Conservation (phyloP, 306 rosid genomes). For the Acacia acuminata region DNA sequence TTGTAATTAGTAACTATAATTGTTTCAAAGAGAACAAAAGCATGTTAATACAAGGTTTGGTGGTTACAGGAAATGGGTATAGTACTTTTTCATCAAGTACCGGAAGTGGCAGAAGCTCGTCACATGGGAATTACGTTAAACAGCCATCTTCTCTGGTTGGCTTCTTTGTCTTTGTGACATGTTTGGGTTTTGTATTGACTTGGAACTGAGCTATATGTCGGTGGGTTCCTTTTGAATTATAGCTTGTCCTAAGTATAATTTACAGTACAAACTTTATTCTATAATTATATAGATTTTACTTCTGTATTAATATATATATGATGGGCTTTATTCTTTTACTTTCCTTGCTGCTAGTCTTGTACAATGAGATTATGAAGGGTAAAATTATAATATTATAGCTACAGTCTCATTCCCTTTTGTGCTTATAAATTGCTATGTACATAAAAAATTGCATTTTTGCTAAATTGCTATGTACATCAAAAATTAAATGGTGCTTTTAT, state of each 20-base stretch:
- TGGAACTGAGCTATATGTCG: not conserved
- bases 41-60: not conserved
- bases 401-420: not conserved
- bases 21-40: not conserved
- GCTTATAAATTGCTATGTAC: too few relatives aligned
- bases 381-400: not conserved
- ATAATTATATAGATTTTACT: not conserved
- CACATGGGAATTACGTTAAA: conserved; percentile 25
- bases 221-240: not conserved
- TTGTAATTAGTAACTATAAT: not conserved
- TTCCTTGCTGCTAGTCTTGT: not conserved
- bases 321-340: not conserved
- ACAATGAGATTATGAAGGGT: not conserved
- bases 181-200: conserved; percentile 26
- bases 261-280: too few relatives aligned
- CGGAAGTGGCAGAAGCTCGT: conserved; percentile 28
- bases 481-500: too few relatives aligned
- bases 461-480: too few relatives aligned
- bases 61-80: conserved; percentile 37
- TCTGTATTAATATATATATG: not conserved
- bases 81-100: conserved; percentile 29
- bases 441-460: too few relatives aligned
- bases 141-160: conserved; percentile 36
- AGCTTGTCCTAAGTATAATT: too few relatives aligned
- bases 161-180: conserved; percentile 29